Evolutionary conservation across 2,329 filamentous ascomycete genomes (phyloP), one percentile per base, ranked within the genome.

Genomic region (Talaromyces atroroseus): DNA sequence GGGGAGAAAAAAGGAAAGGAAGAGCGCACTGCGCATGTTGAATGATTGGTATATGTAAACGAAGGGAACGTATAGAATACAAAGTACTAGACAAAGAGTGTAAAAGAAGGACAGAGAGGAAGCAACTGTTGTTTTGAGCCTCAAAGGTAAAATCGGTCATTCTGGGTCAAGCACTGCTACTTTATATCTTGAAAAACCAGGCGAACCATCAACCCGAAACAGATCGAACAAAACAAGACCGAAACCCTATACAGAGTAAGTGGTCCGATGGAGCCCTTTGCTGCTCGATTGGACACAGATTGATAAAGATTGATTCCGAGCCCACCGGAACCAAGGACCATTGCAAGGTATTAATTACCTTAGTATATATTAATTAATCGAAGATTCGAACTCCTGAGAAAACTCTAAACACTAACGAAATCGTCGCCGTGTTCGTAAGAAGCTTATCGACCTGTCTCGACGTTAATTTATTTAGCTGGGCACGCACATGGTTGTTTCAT

Each of bases 1-100:
- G 32, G 48, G 48, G 48, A 50, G 29, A 12, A 50, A 29, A 40
- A 50, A 50, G 2, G 48, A 50, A 40, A 50, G 48, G 32, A 50
- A 34, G 20, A 50, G 48, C 48, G 48, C 48, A 20, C 48, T 50
- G 48, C 48, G 48, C 32, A 50, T 50, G 11, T 36, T 38, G 20
- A 40, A 18, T 18, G 14, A 40, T 40, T 40, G 36, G 2, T 40
- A 18, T 29, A 5, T 29, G 26, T n/a, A 50, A 50, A 36, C 45
- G 52, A 50, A 38, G 38, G 48, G 21, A 23, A 50, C 24, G 38
- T 36, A 24, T 38, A 52, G 18, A 40, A 40, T 18, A 14, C 11
- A 18, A 40, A 40, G n/a, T n/a, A n/a, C n/a, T 2, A 40, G 18
- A 18, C 12, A 40, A 40, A 18, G 36, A 16, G 18, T 18, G 16